A percentile compares a stretch with the other conserved stretches of the same genome.
Conservation (phyloP, 176 grass and related monocot species). For the Triticum timopheevii region DNA sequence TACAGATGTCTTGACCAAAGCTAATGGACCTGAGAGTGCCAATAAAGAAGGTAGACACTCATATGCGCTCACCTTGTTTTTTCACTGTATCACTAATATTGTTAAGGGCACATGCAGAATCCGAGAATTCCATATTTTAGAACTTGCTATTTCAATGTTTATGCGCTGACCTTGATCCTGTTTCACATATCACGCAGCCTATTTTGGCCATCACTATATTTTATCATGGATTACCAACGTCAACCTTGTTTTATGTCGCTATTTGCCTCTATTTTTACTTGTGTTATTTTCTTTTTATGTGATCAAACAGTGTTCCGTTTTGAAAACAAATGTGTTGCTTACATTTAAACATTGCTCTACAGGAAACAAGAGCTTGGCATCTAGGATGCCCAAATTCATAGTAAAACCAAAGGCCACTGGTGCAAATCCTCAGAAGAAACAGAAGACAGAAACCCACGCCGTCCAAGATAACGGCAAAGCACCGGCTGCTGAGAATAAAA, state of each 20-base stretch:
- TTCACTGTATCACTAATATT: background rate
- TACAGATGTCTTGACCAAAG: slow-evolving; percentile 61
- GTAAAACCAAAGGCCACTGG: slow-evolving; percentile 35
- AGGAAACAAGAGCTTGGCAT: slow-evolving; percentile 34
- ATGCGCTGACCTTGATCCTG: background rate
- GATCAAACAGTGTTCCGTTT: background rate
- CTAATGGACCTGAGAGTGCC: slow-evolving; percentile 23
- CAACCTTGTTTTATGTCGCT: background rate
- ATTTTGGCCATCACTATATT: background rate
- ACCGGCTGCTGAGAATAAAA: background rate
- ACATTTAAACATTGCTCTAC: slow-evolving; percentile 8
- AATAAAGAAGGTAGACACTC: slow-evolving; percentile 53
- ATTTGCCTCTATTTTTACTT: background rate
- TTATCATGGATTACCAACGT: background rate
- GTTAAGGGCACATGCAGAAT: background rate
- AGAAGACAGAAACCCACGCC: slow-evolving; percentile 8
- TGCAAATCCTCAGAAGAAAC: slow-evolving; percentile 27
- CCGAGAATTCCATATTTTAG: background rate
- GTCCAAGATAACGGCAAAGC: slow-evolving; percentile 17
- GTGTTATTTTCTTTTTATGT: background rate
- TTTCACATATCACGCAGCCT: background rate
- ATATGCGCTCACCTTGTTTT: background rate
- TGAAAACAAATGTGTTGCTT: slow-evolving; percentile 11
- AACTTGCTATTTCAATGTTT: background rate
- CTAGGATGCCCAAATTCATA: slow-evolving; percentile 51